A percentile compares a stretch with the other conserved stretches of the same genome.
These are phyloP conservation scores for Fennellomyces sp. DNA, from an alignment of 371 early-diverging fungal genomes.

Conservation along the genomic window DNA sequence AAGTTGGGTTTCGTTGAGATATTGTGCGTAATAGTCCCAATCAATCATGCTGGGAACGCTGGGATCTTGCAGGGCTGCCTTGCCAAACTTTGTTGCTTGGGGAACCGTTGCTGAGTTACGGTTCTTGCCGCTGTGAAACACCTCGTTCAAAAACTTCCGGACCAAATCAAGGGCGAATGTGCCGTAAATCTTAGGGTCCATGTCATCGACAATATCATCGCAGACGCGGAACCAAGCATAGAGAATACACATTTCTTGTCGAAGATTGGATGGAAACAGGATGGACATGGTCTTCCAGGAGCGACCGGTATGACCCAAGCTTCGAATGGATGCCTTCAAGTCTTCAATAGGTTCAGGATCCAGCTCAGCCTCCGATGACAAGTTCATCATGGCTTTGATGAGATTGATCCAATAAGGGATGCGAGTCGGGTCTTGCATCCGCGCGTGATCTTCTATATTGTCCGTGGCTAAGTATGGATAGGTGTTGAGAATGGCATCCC, in stretches of 20 bases:
- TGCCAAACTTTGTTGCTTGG: not conserved
- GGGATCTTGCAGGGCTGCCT: constrained; percentile 6
- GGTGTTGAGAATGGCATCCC: constrained; percentile 37
- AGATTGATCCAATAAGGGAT: constrained; percentile 28
- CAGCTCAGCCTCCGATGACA: constrained; percentile 30
- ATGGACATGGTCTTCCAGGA: constrained; percentile 57
- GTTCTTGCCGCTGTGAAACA: not conserved
- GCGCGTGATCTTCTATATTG: constrained; percentile 14
- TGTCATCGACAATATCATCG: constrained; percentile 61
- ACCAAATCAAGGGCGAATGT: constrained; percentile 18
- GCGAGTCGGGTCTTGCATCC: constrained; percentile 20
- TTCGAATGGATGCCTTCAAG: constrained; percentile 26
- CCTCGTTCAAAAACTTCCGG: constrained; percentile 21
- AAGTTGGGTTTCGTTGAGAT: constrained; percentile 20
- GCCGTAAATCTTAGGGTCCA: not conserved
- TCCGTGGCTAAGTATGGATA: constrained; percentile 29
- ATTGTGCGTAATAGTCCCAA: constrained; percentile 23
- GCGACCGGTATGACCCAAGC: constrained; percentile 37
- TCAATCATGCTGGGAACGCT: constrained; percentile 13
- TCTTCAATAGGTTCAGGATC: constrained; percentile 30
- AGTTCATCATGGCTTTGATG: constrained; percentile 11
- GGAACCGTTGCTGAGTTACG: not conserved
- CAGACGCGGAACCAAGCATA: constrained; percentile 62
- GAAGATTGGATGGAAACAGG: constrained; percentile 49
- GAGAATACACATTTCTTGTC: constrained; percentile 51